Base-by-base conservation (phyloP, 805 yeast species). In the Metschnikowia cerradonensis region DNA sequence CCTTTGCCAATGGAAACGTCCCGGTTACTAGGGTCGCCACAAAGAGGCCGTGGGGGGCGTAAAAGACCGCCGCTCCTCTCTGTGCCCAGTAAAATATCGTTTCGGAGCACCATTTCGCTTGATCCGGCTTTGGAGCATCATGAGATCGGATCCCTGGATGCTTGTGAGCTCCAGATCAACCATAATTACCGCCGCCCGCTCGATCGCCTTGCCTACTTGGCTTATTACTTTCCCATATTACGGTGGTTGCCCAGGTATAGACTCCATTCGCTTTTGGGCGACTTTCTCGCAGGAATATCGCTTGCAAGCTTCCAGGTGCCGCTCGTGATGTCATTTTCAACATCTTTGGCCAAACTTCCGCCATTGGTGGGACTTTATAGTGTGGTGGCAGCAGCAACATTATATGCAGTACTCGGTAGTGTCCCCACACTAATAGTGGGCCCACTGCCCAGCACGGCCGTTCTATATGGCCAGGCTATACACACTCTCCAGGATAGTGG, bases 391-490 rank as follows among this genome's bases (percentile, higher is more conserved):
- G 89, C 94, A 0, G 95, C 96, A 0, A 68, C 86, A n/a, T 69
- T 88, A 6, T 90, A 90, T 63, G 77, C 89, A 6, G 53, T 90
- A 3, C 74, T 90, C 52, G 97, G 97, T 0, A 80, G 94, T 0
- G 95, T 90, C 1, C 96, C 96, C 0, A 85, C 84, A 52, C 81
- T 90, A 86, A 83, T 90, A 37, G 95, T 90, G 17, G 96, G 96
- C 0, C 96, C 97, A 0, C 95, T 90, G 65, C 91, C 92, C 17
- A 91, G 96, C 0, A 82, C 89, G 7, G 88, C 95, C 0, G 72
- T 91, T 59, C 82, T 90, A 13, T 83, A 87, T 23, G 96, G 96
- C 1, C 92, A 86, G 59, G 82, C 86, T 0, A 80, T 88, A 8
- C 86, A 84, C 47, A 32, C 41, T 4, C 45, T 65, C 6, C 41